Base-by-base conservation (phyloP, 768 basidiomycete genomes). In the Tulasnella sp. region DNA sequence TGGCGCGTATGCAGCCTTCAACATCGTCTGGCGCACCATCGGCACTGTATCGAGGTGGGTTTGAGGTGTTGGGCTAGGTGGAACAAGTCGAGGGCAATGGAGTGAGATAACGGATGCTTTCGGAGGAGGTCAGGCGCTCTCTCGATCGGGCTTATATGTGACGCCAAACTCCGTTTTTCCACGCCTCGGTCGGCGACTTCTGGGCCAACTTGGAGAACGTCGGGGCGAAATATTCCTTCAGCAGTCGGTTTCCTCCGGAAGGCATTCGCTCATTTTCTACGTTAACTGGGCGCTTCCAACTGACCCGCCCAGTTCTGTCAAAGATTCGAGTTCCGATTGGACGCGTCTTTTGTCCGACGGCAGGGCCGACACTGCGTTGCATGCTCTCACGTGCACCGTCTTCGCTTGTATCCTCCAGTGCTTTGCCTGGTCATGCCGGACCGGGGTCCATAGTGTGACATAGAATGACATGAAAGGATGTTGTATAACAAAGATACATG, bases 401-500 rank as follows among this genome's bases (percentile, higher is more conserved):
- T 23, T n/a, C 51, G 23, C 51, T 51, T 5, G 3, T 23, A 4
- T n/a, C 61, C 26, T 26, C 61, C 2, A 35, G 35, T 5, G 35
- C 61, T 29, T 57, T 6, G n/a, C 55, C 10, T 13, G 11, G 15
- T 32, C 32, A 6, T 35, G 26, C 11, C 2, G 3, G 26, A 26
- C 29, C 15, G 23, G 20, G 16, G 32, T 67, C 32, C 61, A 35
- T 67, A 35, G 35, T 18, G 61, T 26, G 61, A 67, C 61, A 67
- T 26, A 26, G 26, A 67, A 26, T 16, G 61, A 67, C 61, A 16
- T 67, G 61, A 67, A 67, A 67, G 13, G 61, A 67, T 67, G 61
- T 67, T 67, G 61, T 67, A 67, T 67, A 67, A 67, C 61, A 67
- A 40, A 72, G 71, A 72, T 72, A 72, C 44, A 72, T 40, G 71